phyloP scores from a whole-genome alignment of 2,329 filamentous ascomycete genomes.

The Fusarium staphyleae region DNA sequence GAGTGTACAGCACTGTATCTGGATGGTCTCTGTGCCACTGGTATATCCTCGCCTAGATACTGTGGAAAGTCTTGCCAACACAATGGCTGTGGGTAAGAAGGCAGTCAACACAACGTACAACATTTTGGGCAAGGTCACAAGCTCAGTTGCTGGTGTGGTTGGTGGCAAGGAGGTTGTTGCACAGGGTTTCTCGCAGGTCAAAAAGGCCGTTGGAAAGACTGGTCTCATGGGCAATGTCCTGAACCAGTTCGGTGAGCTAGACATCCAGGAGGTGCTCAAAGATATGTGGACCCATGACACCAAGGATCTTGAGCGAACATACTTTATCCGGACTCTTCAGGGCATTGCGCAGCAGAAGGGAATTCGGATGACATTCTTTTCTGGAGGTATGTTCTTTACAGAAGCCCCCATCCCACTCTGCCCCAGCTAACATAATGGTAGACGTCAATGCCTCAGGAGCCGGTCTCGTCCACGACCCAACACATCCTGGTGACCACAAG shows the following conservation, averaged over 20 bases:
- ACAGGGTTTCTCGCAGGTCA: constrained; percentile 91
- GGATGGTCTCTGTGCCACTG: constrained; percentile 92
- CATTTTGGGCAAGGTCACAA: constrained; percentile 91
- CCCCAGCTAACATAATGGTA: constrained; percentile 45
- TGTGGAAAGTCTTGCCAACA: constrained; percentile 89
- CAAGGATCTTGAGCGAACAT: constrained; percentile 96
- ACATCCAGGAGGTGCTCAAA: constrained; percentile 90
- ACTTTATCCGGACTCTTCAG: constrained; percentile 93
- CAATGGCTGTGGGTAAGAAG: constrained; percentile 93
- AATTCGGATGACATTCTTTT: constrained; percentile 95
- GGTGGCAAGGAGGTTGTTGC: constrained; percentile 93
- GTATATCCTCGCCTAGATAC: constrained; percentile 91
- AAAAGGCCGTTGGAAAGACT: constrained; percentile 94
- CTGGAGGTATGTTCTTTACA: constrained; percentile 68
- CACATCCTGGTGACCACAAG: constrained; percentile 91
- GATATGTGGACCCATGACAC: constrained; percentile 99
- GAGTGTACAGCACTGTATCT: constrained; percentile 94
- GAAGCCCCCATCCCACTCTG: background rate
- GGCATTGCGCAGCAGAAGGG: constrained; percentile 95
- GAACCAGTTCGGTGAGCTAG: constrained; percentile 95
- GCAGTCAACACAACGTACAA: constrained; percentile 97
- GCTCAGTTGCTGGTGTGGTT: constrained; percentile 92
- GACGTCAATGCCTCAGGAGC: constrained; percentile 91
- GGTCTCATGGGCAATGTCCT: constrained; percentile 95
- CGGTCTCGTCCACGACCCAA: constrained; percentile 91